Evolutionary conservation across 495 filamentous ascomycete species (phyloP).

Genomic region (Podospora sp.): DNA sequence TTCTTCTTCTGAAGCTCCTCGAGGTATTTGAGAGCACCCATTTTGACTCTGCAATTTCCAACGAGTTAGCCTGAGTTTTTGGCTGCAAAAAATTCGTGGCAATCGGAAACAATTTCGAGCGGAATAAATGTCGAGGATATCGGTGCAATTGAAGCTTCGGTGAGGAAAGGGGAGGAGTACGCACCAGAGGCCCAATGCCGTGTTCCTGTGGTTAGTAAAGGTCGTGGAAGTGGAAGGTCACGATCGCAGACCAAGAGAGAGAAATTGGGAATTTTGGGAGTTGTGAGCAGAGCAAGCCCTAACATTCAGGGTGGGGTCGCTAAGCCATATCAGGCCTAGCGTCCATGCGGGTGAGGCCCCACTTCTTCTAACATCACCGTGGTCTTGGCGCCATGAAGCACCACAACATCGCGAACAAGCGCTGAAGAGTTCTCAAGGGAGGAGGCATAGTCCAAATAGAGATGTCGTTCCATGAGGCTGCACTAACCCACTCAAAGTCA

Average conservation of each 20-base stretch:
- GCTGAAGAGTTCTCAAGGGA: too few species aligned
- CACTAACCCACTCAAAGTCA: too few species aligned
- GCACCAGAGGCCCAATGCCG: constrained; percentile 27
- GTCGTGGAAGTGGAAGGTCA: constrained; percentile 29
- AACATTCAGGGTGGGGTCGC: constrained; percentile 26
- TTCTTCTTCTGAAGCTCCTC: constrained; percentile 99
- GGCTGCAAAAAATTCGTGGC: constrained; percentile 16
- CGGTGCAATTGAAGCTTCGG: constrained; percentile 4
- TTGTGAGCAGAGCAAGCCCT: constrained; percentile 39
- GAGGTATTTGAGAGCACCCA: constrained; percentile 98
- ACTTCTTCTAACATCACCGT: constrained; percentile 1
- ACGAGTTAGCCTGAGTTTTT: constrained; percentile 18
- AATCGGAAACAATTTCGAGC: constrained; percentile 14
- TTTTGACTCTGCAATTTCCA: constrained; percentile 50
- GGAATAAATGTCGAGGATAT: background rate
- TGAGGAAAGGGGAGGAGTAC: constrained; percentile 23
- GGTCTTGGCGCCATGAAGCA: constrained; percentile 8
- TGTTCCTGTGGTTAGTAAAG: constrained; percentile 40
- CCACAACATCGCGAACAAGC: too few species aligned
- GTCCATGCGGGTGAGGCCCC: background rate
- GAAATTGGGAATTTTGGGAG: constrained; percentile 32
- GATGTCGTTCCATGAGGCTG: too few species aligned
- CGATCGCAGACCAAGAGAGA: constrained; percentile 30
- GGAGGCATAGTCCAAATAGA: too few species aligned
- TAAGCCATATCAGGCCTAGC: constrained; percentile 20